Evolutionary conservation across 352 stramenopile species (phyloP), one percentile per base, ranked within the genome.

Genomic region (Thraustochytrium striatum): DNA sequence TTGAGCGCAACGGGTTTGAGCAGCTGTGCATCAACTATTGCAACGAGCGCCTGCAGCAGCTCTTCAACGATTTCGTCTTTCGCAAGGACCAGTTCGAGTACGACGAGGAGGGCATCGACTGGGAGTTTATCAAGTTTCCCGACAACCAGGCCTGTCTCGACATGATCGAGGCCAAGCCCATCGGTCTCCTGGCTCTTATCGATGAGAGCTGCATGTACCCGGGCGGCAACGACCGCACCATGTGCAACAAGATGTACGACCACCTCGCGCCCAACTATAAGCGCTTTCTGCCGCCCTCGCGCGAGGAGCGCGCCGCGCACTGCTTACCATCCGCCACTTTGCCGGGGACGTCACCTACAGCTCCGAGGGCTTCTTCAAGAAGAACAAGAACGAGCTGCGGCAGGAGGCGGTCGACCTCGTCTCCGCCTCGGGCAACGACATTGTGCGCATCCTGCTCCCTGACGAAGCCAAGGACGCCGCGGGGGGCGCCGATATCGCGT

Each of bases 241-340:
- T 94, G 78, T 83, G 87, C 16, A 87, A 88, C 50, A 94, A 94
- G 69, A 72, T 80, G 41, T 72, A 47, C 28, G 21, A 28, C 3
- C 58, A 72, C 35, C 58, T 80, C 21, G 32, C 70, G n/a, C 28
- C n/a, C n/a, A 52, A 47, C 28, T 80, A 79, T 28, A 72, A 52
- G 39, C 65, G 65, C 5, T 75, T 75, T 38, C 39, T 75, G 39
- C 32, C 33, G 8, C 65, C 65, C 5, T 61, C 65, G 32, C 33
- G 61, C 1, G 32, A 61, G 52, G 44, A 69, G 19, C 28, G 19
- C 19, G 72, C 57, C 13, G 55, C 38, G 75, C 61, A 41, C 25
- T 58, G 95, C 82, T 98, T 98, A 72, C 94, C 69, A 88, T 98
- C 69, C 93, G 94, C 61, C 94, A 98, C 85, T 98, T 97, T 83